These are phyloP conservation scores for Zoysia pacifica DNA, from an alignment of 176 grass and related monocot genomes.

Conservation along the genomic window DNA sequence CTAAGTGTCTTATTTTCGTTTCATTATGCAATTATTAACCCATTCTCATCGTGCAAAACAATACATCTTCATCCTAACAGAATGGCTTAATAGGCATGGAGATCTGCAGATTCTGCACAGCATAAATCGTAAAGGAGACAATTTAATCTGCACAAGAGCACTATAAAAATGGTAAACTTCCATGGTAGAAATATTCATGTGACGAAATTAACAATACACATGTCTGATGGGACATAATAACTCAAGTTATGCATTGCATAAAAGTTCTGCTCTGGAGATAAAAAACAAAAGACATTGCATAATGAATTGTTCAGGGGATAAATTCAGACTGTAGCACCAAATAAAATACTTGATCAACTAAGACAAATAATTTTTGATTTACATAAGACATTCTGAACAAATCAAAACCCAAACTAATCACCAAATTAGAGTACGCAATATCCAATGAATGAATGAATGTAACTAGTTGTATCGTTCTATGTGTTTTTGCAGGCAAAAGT, in stretches of 20 bases:
- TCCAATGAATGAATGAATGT: slow-evolving; percentile 22
- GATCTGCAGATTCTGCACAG: not conserved
- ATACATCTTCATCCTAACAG: not conserved
- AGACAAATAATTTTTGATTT: not conserved
- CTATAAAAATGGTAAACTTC: not conserved
- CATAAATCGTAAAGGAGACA: not conserved
- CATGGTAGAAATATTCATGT: slow-evolving; percentile 6
- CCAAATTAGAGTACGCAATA: not conserved
- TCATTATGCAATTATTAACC: not conserved
- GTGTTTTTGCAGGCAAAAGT: not conserved
- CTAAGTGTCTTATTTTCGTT: not conserved
- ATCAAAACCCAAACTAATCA: slow-evolving; percentile 17
- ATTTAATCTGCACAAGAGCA: slow-evolving; percentile 8
- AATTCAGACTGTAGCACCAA: slow-evolving; percentile 5
- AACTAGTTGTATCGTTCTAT: not conserved
- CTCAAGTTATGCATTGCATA: not conserved
- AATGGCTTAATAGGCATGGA: not conserved
- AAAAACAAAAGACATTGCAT: not conserved
- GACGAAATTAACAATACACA: not conserved
- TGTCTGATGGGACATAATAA: not conserved
- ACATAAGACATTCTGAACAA: slow-evolving; percentile 20
- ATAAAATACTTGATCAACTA: slow-evolving; percentile 11
- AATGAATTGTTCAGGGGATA: slow-evolving; percentile 6
- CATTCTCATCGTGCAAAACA: not conserved
- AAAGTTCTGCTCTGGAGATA: not conserved